phyloP scores from a whole-genome alignment of 2,329 filamentous ascomycete species.

The Incumbomyces delicatus region DNA sequence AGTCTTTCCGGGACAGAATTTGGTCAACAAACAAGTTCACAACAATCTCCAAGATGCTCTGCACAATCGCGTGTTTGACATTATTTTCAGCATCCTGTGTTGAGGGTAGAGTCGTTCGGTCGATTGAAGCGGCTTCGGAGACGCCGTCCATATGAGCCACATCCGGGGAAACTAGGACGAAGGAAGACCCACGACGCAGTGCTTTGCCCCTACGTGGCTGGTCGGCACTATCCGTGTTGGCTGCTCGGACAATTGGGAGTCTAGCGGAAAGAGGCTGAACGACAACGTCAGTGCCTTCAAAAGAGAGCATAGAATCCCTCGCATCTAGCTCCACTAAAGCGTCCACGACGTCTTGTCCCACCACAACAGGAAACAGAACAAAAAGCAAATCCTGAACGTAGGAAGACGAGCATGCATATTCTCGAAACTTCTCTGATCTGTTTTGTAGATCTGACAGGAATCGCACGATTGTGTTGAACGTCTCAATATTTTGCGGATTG shows the following conservation, averaged over 20 bases:
- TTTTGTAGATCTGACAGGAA: constrained; percentile 71
- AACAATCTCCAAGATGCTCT: constrained; percentile 67
- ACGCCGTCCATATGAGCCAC: neutral
- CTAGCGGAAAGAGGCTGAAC: constrained; percentile 62
- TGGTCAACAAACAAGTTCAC: constrained; percentile 78
- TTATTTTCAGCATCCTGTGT: constrained; percentile 29
- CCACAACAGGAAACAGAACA: constrained; percentile 76
- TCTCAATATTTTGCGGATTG: constrained; percentile 48
- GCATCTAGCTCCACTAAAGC: constrained; percentile 83
- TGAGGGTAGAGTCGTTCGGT: constrained; percentile 18
- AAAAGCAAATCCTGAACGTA: constrained; percentile 72
- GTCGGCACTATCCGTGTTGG: constrained; percentile 45
- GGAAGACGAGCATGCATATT: constrained; percentile 69
- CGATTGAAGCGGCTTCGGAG: neutral
- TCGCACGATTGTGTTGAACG: constrained; percentile 66
- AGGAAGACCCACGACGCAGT: constrained; percentile 75
- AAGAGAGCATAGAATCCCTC: constrained; percentile 67
- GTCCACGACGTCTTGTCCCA: constrained; percentile 72
- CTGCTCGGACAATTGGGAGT: constrained; percentile 64
- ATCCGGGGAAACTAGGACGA: constrained; percentile 64
- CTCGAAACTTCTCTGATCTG: constrained; percentile 67
- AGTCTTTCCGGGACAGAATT: constrained; percentile 77
- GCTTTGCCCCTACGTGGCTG: constrained; percentile 27
- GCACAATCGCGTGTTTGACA: constrained; percentile 60
- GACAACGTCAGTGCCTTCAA: constrained; percentile 76